A percentile compares a stretch with the other conserved stretches of the same genome.
phyloP scores from a whole-genome alignment of 495 filamentous ascomycete species.

The Penicillium pulvis region DNA sequence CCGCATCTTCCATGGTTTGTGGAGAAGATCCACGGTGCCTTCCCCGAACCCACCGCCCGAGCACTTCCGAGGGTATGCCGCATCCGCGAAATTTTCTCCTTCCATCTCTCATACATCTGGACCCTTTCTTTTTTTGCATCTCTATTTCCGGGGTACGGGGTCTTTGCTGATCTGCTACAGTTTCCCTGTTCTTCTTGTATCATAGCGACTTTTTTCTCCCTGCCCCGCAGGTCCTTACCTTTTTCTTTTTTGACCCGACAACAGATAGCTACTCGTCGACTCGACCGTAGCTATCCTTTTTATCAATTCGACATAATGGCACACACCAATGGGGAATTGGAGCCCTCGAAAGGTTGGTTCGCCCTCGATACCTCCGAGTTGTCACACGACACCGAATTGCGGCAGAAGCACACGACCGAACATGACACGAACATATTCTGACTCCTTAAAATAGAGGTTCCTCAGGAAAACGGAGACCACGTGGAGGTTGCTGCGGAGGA shows the following conservation, averaged over 20 bases:
- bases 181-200: constrained; percentile 44
- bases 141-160: constrained; percentile 37
- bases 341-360: constrained; percentile 46
- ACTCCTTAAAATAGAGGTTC: constrained; percentile 32
- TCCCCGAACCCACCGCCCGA: constrained; percentile 44
- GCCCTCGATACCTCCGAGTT: constrained; percentile 9
- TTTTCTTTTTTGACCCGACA: constrained; percentile 18
- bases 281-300: constrained; percentile 23
- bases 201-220: constrained; percentile 34
- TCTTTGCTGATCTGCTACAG: constrained; percentile 43
- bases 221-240: constrained; percentile 22
- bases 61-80: constrained; percentile 49
- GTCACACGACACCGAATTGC: constrained; percentile 18
- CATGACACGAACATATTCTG: constrained; percentile 16
- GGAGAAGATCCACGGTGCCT: constrained; percentile 29
- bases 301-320: constrained; percentile 38
- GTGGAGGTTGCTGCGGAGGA: constrained; percentile 41
- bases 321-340: constrained; percentile 45
- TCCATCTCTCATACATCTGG: constrained; percentile 28
- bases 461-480: constrained; percentile 43
- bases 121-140: constrained; percentile 33
- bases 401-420: constrained; percentile 5
- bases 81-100: constrained; percentile 50
- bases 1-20: constrained; percentile 15
- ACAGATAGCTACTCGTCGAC: constrained; percentile 21